Evolutionary conservation across 2,329 filamentous ascomycete genomes (phyloP).

Genomic region (Calonectria ilicicola): DNA sequence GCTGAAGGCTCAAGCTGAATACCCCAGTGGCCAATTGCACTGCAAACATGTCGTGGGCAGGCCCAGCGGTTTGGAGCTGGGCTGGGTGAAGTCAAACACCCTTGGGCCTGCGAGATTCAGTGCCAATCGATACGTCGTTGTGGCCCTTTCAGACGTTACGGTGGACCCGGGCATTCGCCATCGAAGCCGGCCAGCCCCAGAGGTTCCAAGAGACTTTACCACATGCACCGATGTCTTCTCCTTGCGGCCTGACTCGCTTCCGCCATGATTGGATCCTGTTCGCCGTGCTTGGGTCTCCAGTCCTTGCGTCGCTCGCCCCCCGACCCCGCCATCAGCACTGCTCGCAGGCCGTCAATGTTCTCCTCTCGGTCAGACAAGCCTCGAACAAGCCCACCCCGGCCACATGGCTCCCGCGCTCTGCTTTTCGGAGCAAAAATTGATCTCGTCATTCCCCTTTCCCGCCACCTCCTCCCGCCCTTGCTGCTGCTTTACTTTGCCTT

Average conservation of each 20-base stretch:
- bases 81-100: conserved; percentile 10
- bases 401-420: conserved; percentile 38
- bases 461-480: conserved; percentile 17
- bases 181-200: conserved; percentile 28
- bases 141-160: conserved; percentile 26
- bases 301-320: conserved; percentile 38
- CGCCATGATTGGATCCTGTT: conserved; percentile 40
- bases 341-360: conserved; percentile 19
- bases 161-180: conserved; percentile 42
- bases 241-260: conserved; percentile 43
- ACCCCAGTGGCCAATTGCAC: neutral
- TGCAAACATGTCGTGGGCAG: conserved; percentile 3
- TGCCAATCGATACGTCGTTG: conserved; percentile 37
- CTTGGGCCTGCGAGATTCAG: conserved; percentile 15
- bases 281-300: conserved; percentile 36
- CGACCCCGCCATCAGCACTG: conserved; percentile 41
- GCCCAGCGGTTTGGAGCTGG: conserved; percentile 9
- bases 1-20: conserved; percentile 10
- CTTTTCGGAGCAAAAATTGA: conserved; percentile 41
- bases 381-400: conserved; percentile 43
- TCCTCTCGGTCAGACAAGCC: conserved; percentile 37
- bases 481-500: conserved; percentile 13
- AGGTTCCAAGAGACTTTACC: conserved; percentile 35
- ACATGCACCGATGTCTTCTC: conserved; percentile 37
- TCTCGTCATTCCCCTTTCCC: conserved; percentile 46